A percentile compares a stretch with the other conserved stretches of the same genome.
phyloP scores from a whole-genome alignment of 1,284 basidiomycete species.

The Fomitopsis schrenkii region DNA sequence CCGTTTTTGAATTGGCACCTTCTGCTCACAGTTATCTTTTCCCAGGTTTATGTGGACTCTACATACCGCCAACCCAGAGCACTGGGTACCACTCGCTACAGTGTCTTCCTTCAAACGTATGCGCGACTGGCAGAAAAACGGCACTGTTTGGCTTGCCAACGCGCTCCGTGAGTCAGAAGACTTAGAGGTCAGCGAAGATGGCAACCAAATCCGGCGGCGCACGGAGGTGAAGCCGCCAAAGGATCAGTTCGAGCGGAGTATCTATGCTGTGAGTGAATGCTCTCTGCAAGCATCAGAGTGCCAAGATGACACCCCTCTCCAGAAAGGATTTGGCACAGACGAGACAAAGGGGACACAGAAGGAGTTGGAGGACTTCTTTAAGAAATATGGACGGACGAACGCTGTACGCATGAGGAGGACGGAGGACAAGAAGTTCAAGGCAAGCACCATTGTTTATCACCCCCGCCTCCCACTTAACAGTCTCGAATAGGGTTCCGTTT shows the following conservation, averaged over 20 bases:
- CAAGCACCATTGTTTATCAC: conserved; percentile 19
- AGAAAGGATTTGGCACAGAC: conserved; percentile 92
- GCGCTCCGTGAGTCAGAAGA: conserved; percentile 62
- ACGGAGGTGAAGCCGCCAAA: conserved; percentile 72
- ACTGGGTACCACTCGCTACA: conserved; percentile 90
- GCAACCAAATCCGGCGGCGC: conserved; percentile 68
- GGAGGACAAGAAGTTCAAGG: conserved; percentile 83
- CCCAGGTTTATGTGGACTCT: conserved; percentile 94
- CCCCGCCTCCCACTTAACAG: too few species aligned
- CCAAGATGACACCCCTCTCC: conserved; percentile 2
- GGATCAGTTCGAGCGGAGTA: conserved; percentile 73
- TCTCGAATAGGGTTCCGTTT: conserved; percentile 76
- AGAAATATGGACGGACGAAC: conserved; percentile 77
- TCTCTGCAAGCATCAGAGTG: neutral
- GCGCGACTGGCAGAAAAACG: conserved; percentile 65
- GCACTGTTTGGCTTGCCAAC: conserved; percentile 61
- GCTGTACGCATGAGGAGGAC: conserved; percentile 84
- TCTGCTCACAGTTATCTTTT: neutral
- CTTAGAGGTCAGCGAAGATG: conserved; percentile 77
- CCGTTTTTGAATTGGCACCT: neutral
- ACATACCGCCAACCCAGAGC: conserved; percentile 72
- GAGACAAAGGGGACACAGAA: conserved; percentile 60
- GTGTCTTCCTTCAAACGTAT: conserved; percentile 97
- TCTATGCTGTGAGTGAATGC: conserved; percentile 73
- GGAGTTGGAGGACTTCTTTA: conserved; percentile 82